Conservation (phyloP, 2,329 filamentous ascomycete genomes). For the Gnomoniopsis sp. region DNA sequence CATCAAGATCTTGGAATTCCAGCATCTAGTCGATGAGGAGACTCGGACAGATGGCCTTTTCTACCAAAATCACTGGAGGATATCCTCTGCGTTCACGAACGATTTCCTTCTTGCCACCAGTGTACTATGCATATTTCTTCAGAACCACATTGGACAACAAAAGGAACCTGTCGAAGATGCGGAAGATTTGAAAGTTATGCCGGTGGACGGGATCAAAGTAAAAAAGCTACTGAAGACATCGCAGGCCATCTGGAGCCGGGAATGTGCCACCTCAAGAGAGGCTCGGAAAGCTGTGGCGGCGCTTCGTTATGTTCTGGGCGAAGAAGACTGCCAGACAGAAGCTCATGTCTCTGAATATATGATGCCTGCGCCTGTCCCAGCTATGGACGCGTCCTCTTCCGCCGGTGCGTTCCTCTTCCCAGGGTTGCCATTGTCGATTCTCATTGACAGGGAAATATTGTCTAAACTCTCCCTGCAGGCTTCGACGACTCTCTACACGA, state of each 20-base stretch:
- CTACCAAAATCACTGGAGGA: slow-evolving; percentile 40
- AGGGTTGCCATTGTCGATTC: no score
- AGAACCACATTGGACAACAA: background rate
- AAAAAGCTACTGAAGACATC: slow-evolving; percentile 6
- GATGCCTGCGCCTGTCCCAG: no score
- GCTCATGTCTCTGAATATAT: no score
- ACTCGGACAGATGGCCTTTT: slow-evolving; percentile 40
- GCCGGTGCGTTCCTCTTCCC: no score
- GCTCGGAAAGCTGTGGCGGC: slow-evolving; percentile 16
- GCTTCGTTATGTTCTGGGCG: background rate
- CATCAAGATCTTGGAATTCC: slow-evolving; percentile 42
- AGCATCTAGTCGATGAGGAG: slow-evolving; percentile 46
- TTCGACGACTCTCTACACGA: no score
- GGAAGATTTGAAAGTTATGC: no score
- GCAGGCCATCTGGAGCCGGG: slow-evolving; percentile 15
- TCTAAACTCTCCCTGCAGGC: no score
- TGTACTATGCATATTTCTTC: slow-evolving; percentile 43
- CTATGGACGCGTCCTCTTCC: no score
- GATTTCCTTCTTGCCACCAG: slow-evolving; percentile 47
- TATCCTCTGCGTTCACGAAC: slow-evolving; percentile 40
- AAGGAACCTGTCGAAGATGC: background rate
- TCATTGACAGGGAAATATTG: no score
- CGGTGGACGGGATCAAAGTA: slow-evolving; percentile 4
- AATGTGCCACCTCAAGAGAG: slow-evolving; percentile 11
- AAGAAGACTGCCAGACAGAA: no score